Percentiles rank a stretch among this genome's conserved stretches.
Conservation (phyloP, 2,329 filamentous ascomycete species). For the Cladosporium sp. region DNA sequence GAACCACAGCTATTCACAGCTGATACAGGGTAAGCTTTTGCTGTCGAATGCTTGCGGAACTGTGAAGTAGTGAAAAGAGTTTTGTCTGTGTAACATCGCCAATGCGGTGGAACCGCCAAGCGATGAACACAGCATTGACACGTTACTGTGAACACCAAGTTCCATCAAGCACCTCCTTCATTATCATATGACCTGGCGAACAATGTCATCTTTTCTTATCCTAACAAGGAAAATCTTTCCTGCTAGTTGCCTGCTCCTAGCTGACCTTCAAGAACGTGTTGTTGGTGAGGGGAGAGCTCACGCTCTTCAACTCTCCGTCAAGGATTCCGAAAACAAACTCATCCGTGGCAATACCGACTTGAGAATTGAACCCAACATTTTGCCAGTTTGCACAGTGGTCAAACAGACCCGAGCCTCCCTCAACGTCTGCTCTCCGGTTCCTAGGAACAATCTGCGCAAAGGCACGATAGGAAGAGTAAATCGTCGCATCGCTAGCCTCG, state of each 20-base stretch:
- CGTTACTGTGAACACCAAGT: background rate
- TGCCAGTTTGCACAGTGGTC: background rate
- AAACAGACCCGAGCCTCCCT: background rate
- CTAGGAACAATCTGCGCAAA: background rate
- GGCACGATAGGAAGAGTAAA: background rate
- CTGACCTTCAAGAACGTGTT: background rate
- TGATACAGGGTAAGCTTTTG: background rate
- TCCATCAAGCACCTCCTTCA: background rate
- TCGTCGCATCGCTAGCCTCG: background rate
- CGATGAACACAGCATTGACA: background rate
- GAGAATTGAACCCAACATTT: background rate
- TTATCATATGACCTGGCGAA: background rate
- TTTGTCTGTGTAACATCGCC: background rate
- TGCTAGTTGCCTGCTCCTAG: background rate
- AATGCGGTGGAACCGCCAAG: background rate
- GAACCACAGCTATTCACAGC: rapidly evolving
- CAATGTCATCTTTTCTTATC: background rate
- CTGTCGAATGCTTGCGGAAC: background rate
- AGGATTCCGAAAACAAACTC: background rate
- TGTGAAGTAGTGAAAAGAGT: background rate
- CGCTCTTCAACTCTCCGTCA: background rate
- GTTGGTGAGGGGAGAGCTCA: background rate
- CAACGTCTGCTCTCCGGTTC: background rate
- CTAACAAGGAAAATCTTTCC: background rate
- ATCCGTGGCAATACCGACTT: background rate